Evolutionary conservation across 1,284 basidiomycete genomes (phyloP).

Genomic region (Leccinum angustisporum): DNA sequence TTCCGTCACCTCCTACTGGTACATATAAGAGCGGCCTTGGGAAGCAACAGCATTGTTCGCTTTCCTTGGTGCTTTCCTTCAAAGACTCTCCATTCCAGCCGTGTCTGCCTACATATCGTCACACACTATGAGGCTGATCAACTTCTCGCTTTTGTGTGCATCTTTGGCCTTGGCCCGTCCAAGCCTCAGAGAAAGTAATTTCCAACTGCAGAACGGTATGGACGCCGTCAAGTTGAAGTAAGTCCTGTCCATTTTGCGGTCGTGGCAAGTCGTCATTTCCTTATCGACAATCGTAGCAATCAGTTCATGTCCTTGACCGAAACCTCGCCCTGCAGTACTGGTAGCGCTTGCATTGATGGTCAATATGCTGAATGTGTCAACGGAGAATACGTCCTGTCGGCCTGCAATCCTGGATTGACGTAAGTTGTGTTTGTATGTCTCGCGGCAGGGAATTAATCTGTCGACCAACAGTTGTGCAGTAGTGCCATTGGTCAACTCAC

Average conservation of each 20-base stretch:
- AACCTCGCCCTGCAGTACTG: slow-evolving; percentile 34
- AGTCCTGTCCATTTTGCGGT: slow-evolving; percentile 16
- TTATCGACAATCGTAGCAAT: slow-evolving; percentile 35
- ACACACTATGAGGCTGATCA: slow-evolving; percentile 26
- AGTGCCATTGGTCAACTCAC: background rate
- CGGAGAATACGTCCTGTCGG: slow-evolving; percentile 45
- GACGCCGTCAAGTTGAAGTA: slow-evolving; percentile 56
- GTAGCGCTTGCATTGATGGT: slow-evolving; percentile 46
- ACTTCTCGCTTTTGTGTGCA: slow-evolving; percentile 40
- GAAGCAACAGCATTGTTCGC: background rate
- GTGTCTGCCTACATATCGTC: background rate
- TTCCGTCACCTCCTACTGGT: background rate
- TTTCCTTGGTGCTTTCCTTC: slow-evolving; percentile 5
- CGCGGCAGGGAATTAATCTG: background rate
- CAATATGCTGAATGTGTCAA: slow-evolving; percentile 52
- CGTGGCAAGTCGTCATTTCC: background rate
- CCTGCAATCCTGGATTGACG: slow-evolving; percentile 44
- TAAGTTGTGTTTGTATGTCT: slow-evolving; percentile 30
- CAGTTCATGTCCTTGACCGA: background rate
- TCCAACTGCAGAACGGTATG: slow-evolving; percentile 49
- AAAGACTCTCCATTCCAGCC: background rate
- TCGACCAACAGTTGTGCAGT: background rate
- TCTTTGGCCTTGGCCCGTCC: slow-evolving; percentile 41
- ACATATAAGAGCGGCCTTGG: slow-evolving; percentile 11
- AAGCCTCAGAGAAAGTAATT: slow-evolving; percentile 33